Conservation (phyloP, 2,329 filamentous ascomycete species). For the Penicillium sp. region DNA sequence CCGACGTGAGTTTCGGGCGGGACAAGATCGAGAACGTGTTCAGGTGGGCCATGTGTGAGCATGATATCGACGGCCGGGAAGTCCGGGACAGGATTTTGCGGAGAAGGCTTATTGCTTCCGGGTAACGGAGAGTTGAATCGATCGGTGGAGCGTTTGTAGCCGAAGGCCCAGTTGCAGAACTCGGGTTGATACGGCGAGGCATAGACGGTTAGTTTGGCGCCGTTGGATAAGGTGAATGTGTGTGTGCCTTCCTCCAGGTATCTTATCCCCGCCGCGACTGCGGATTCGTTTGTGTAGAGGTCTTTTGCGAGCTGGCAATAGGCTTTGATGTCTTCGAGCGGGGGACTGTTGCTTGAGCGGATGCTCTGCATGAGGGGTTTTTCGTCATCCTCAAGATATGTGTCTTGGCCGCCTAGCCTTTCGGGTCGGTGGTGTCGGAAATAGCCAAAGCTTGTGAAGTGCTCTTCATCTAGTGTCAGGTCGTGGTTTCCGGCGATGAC, state of each 20-base stretch:
- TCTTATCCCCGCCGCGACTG: constrained; percentile 47
- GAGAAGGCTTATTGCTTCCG: constrained; percentile 21
- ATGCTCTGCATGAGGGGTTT: constrained; percentile 2
- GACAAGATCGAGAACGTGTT: constrained; percentile 50
- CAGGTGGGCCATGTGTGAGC: constrained; percentile 62
- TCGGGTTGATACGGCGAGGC: constrained; percentile 54
- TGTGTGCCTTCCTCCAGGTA: constrained; percentile 58
- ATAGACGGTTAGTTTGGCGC: constrained; percentile 53
- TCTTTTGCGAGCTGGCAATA: constrained; percentile 35
- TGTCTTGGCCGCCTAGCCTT: constrained; percentile 21
- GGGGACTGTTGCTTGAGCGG: constrained; percentile 2
- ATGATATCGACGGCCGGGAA: constrained; percentile 53
- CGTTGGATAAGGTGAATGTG: constrained; percentile 46
- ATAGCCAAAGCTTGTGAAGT: constrained; percentile 40
- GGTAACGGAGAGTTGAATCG: constrained; percentile 48
- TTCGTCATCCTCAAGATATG: constrained; percentile 19
- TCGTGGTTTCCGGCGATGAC: constrained; percentile 66
- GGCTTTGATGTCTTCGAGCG: constrained; percentile 5
- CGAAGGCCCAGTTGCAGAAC: constrained; percentile 57
- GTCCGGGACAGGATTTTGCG: constrained; percentile 43
- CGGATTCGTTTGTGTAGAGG: constrained; percentile 49
- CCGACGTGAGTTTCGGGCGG: constrained; percentile 44
- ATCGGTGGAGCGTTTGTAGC: constrained; percentile 51
- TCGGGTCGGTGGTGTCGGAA: constrained; percentile 26
- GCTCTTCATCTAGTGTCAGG: constrained; percentile 54